Conservation (phyloP, 805 yeast species). For the Wickerhamomyces ciferrii region DNA sequence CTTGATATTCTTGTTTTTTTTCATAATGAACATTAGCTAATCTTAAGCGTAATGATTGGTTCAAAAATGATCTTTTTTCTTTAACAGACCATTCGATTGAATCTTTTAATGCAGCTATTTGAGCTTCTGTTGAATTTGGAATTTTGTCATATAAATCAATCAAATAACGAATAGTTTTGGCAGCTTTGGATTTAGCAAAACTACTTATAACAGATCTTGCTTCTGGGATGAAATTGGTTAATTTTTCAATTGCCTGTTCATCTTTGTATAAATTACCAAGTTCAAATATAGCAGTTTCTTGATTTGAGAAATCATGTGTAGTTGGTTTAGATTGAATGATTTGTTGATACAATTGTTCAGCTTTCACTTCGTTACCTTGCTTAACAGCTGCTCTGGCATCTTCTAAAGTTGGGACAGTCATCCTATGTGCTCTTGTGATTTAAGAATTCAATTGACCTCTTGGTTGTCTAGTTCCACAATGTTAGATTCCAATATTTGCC, state of each 20-base stretch:
- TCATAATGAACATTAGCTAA: slow-evolving; percentile 71
- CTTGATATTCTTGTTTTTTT: slow-evolving; percentile 54
- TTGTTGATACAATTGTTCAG: slow-evolving; percentile 55
- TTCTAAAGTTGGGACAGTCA: slow-evolving; percentile 30
- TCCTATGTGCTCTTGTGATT: neutral
- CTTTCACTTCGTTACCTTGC: slow-evolving; percentile 43
- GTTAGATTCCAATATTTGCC: neutral
- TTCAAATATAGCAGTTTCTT: slow-evolving; percentile 45
- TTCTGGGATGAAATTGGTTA: slow-evolving; percentile 57
- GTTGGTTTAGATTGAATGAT: slow-evolving; percentile 33
- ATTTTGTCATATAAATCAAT: slow-evolving; percentile 71
- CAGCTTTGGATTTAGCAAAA: slow-evolving; percentile 91
- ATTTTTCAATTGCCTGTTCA: slow-evolving; percentile 40
- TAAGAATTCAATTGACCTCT: neutral
- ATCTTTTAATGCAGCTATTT: slow-evolving; percentile 68
- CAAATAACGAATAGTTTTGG: slow-evolving; percentile 78
- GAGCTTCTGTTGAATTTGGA: slow-evolving; percentile 59
- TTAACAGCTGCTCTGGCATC: slow-evolving; percentile 58
- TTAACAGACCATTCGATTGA: slow-evolving; percentile 83
- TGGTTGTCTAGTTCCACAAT: neutral
- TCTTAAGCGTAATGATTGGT: slow-evolving; percentile 83
- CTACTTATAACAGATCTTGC: slow-evolving; percentile 69
- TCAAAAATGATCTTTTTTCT: slow-evolving; percentile 80
- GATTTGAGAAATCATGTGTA: slow-evolving; percentile 18
- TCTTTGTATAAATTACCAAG: slow-evolving; percentile 67